Base-by-base conservation (phyloP, 495 filamentous ascomycete species). In the Daldinia grandis region DNA sequence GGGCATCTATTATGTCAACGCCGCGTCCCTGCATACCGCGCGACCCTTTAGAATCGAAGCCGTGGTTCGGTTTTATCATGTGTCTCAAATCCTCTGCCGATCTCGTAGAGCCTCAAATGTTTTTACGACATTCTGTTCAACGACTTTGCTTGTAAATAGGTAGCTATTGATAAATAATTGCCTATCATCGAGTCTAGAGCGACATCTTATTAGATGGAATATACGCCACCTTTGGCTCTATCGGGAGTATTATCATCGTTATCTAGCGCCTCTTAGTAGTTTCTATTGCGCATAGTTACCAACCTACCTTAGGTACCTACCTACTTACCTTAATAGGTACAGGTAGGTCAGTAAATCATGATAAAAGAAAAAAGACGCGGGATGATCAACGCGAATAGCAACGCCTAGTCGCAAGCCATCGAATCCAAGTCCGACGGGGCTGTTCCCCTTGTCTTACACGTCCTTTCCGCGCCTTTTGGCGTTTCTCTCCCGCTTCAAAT, bases 1-100 rank as follows among this genome's bases (percentile, higher is more conserved):
- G 40, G 53, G 12, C 19, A 60, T 54, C 14, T 27, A 54, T 33
- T 12, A 10, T 21, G 28, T 14, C 44, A 37, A 15, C 57, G 62
- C 68, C 68, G n/a, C 62, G 50, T 53, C 38, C 33, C 59, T 62
- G 59, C 66, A 63, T 69, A 69, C n/a, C n/a, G n/a, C 42, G 37
- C 42, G 59, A 59, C 30, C 60, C 59, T 28, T 49, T 12, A 7
- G 56, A 60, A 47, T 21, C 1, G n/a, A 64, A 60, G 50, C 61
- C 68, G 57, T 49, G 57, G 57, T 61, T 40, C 56, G 14, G 31
- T 56, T 4, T 58, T n/a, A 1, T 40, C 10, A 30, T 10, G 17
- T n/a, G 49, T 58, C 44, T 60, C 62, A 61, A 53, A 27, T 56
- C 53, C 30, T 35, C 19, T 40, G 57, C 55, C 37, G 50, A 66